Base-by-base conservation (phyloP, 768 basidiomycete genomes). In the Hortiboletus campestris region DNA sequence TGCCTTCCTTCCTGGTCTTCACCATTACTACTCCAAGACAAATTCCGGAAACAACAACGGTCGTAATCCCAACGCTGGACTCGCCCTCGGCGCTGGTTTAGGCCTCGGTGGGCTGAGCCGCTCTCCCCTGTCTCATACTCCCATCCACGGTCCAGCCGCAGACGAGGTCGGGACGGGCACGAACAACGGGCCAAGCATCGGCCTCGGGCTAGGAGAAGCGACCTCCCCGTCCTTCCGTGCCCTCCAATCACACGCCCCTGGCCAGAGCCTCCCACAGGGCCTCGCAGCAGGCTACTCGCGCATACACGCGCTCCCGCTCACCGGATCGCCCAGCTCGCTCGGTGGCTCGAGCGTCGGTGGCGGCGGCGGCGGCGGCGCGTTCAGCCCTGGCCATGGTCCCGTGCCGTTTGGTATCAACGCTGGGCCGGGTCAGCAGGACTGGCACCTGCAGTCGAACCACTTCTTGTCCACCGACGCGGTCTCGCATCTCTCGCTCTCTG, bases 221-320 rank as follows among this genome's bases (percentile, higher is more conserved):
- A 72, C 85, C 1, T 88, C 86, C 14, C 89, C 94, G 0, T 81
- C 84, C 28, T 77, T 88, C 28, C 80, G 85, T n/a, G 94, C 91
- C 1, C 75, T 95, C 40, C 89, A 92, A 65, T 77, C 86, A 17
- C 94, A 95, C 61, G 92, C 91, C 1, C 94, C 94, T 0, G 94
- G 94, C 2, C 91, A 94, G 72, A 88, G 85, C 71, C 78, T 96
- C 13, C 94, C 95, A 1, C 93, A 95, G 53, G 94, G 94, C 34
- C 81, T 98, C 29, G 94, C 94, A 0, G 91, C 91, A 0, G 94
- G 94, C 0, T 86, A 94, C 67, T 94, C 91, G 29, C 80, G 94
- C 55, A 87, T 98, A 54, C 94, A 98, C 62, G 88, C 94, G 1
- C 74, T 79, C 28, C 79, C 81, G 0, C 69, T 65, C n/a, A 45